Conservation (phyloP, 1,139 yeast species). For the Diutina neorugosa region DNA sequence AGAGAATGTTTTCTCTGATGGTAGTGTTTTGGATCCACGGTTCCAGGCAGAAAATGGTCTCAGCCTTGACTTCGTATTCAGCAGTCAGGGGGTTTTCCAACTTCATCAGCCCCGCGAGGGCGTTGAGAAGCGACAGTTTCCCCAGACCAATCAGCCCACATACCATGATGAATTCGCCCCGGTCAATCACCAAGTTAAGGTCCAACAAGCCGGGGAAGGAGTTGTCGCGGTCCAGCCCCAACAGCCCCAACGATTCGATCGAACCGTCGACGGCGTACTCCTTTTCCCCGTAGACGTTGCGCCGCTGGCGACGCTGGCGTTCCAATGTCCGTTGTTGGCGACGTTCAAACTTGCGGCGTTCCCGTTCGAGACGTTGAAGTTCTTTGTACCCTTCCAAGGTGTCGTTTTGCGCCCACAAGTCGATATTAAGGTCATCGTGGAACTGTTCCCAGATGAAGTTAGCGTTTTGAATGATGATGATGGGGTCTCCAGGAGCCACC, state of each 20-base stretch:
- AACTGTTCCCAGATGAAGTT: slow-evolving; percentile 21
- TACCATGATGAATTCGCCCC: slow-evolving; percentile 4
- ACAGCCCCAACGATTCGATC: slow-evolving; percentile 6
- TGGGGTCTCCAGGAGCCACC: neutral
- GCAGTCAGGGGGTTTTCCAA: slow-evolving; percentile 43
- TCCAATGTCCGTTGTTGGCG: slow-evolving; percentile 5
- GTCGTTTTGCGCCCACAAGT: slow-evolving; percentile 11
- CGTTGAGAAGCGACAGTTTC: slow-evolving; percentile 49
- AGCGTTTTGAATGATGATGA: neutral
- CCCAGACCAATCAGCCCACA: slow-evolving; percentile 42
- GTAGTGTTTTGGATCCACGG: slow-evolving; percentile 39
- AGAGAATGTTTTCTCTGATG: slow-evolving; percentile 27
- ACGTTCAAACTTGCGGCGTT: slow-evolving; percentile 3
- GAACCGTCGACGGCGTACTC: slow-evolving; percentile 9
- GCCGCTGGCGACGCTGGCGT: slow-evolving; percentile 11
- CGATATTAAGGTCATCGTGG: slow-evolving; percentile 7
- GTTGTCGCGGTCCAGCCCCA: slow-evolving; percentile 10
- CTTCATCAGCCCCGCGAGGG: slow-evolving; percentile 31
- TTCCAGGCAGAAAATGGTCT: slow-evolving; percentile 13
- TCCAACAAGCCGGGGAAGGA: slow-evolving; percentile 1
- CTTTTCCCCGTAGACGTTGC: slow-evolving; percentile 7
- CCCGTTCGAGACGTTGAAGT: neutral
- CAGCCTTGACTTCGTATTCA: slow-evolving; percentile 29
- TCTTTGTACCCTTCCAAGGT: neutral
- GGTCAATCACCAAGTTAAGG: slow-evolving; percentile 25